A percentile compares a stretch with the other conserved stretches of the same genome.
Conservation (phyloP, 768 basidiomycete genomes). For the Suillus placidus region DNA sequence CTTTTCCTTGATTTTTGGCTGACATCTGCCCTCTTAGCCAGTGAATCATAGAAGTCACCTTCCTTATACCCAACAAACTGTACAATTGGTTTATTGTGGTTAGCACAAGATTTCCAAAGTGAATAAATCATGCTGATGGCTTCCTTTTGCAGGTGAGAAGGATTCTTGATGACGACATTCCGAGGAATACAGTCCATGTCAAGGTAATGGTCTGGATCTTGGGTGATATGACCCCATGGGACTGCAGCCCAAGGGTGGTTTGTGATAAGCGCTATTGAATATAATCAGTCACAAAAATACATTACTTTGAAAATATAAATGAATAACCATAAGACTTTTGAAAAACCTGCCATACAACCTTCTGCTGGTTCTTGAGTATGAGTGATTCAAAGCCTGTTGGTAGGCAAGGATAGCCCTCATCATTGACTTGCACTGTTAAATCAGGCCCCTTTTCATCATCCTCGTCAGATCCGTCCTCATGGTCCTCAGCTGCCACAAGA, state of each 20-base stretch:
- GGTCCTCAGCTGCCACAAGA: not conserved
- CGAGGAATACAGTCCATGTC: not conserved
- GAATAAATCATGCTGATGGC: too few species aligned
- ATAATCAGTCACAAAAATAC: not conserved
- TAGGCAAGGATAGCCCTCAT: not conserved
- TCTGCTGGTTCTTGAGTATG: constrained; percentile 7
- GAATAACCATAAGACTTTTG: constrained; percentile 4
- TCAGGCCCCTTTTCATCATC: not conserved
- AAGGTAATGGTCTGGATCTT: not conserved
- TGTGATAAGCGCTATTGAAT: not conserved
- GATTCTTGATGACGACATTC: too few species aligned
- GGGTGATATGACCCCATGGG: not conserved
- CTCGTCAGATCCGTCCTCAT: not conserved
- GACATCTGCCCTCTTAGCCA: not conserved
- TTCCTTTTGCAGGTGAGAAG: too few species aligned
- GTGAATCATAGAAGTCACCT: too few species aligned
- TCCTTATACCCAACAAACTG: too few species aligned
- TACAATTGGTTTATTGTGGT: too few species aligned
- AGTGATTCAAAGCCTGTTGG: not conserved
- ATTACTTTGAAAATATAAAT: not conserved
- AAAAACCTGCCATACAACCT: not conserved
- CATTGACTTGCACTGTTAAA: not conserved
- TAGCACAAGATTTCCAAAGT: too few species aligned
- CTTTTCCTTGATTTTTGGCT: not conserved
- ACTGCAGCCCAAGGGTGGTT: not conserved